These are phyloP conservation scores for Penicillium crustosum DNA, from an alignment of 2,329 filamentous ascomycete genomes.

Conservation along the genomic window DNA sequence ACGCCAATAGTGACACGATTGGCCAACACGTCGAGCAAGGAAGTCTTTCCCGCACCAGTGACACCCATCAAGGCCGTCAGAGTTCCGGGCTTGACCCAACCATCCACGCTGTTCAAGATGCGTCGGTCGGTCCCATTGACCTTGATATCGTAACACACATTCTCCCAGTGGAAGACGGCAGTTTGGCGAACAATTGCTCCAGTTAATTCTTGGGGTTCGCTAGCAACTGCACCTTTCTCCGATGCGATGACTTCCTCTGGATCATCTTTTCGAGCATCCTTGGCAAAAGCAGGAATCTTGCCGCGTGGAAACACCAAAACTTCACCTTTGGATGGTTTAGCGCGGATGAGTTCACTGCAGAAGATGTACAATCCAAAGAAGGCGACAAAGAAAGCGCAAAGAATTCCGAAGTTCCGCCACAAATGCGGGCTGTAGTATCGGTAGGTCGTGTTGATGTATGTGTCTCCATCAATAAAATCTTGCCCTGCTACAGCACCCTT, in stretches of 20 bases:
- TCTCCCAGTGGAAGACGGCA: constrained; percentile 82
- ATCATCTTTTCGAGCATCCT: constrained; percentile 27
- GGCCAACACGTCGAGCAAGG: constrained; percentile 80
- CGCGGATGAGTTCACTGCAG: constrained; percentile 59
- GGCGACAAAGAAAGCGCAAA: constrained; percentile 61
- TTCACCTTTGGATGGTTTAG: constrained; percentile 72
- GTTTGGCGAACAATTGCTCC: constrained; percentile 66
- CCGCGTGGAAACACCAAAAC: constrained; percentile 71
- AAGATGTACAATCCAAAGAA: constrained; percentile 62
- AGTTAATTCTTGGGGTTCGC: constrained; percentile 68
- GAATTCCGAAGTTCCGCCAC: constrained; percentile 69
- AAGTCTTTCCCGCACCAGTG: constrained; percentile 88
- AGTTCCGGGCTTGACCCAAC: constrained; percentile 91
- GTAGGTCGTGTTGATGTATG: constrained; percentile 56
- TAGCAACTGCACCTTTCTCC: constrained; percentile 55
- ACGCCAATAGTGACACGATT: constrained; percentile 86
- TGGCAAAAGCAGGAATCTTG: constrained; percentile 55
- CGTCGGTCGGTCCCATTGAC: constrained; percentile 76
- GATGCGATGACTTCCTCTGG: constrained; percentile 20
- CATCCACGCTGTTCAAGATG: constrained; percentile 81
- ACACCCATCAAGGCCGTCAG: constrained; percentile 87
- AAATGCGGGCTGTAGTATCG: constrained; percentile 58
- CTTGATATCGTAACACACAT: constrained; percentile 78
- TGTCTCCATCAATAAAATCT: constrained; percentile 57
- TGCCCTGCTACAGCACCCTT: constrained; percentile 59